These are phyloP conservation scores for Bipolaris zeicola DNA, from an alignment of 2,329 filamentous ascomycete genomes.

Conservation along the genomic window DNA sequence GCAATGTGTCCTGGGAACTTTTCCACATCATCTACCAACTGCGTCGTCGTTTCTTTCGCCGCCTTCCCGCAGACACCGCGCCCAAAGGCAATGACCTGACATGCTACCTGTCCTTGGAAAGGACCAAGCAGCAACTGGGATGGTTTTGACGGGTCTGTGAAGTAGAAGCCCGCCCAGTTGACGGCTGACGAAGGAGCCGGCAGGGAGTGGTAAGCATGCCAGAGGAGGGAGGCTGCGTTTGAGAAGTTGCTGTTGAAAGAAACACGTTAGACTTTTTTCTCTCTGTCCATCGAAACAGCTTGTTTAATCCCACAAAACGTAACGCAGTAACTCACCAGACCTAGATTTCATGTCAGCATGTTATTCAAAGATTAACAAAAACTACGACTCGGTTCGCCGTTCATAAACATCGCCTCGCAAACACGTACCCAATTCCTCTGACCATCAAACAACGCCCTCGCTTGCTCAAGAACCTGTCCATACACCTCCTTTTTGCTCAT, in stretches of 20 bases:
- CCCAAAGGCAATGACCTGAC: slow-evolving; percentile 75
- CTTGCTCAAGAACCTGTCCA: slow-evolving; percentile 73
- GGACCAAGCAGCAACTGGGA: slow-evolving; percentile 74
- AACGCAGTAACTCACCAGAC: slow-evolving; percentile 4
- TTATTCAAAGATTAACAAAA: not conserved
- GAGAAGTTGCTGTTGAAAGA: slow-evolving; percentile 63
- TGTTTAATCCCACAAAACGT: not conserved
- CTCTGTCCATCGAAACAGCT: not conserved
- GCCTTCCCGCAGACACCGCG: slow-evolving; percentile 77
- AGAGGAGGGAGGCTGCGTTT: slow-evolving; percentile 76
- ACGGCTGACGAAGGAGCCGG: slow-evolving; percentile 68
- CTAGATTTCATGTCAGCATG: slow-evolving; percentile 1
- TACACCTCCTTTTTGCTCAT: slow-evolving; percentile 75
- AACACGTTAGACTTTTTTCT: not conserved
- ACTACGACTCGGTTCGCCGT: not conserved
- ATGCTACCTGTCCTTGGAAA: slow-evolving; percentile 77
- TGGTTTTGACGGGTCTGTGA: slow-evolving; percentile 44
- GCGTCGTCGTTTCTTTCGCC: slow-evolving; percentile 64
- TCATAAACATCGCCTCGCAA: not conserved
- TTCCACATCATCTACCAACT: slow-evolving; percentile 72
- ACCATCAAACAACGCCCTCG: slow-evolving; percentile 69
- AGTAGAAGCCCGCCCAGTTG: slow-evolving; percentile 75
- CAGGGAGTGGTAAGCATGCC: slow-evolving; percentile 79
- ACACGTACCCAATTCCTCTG: slow-evolving; percentile 76
- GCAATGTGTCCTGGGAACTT: slow-evolving; percentile 80